These are phyloP conservation scores for Rhypophila decipiens DNA, from an alignment of 495 filamentous ascomycete species.

Conservation along the genomic window DNA sequence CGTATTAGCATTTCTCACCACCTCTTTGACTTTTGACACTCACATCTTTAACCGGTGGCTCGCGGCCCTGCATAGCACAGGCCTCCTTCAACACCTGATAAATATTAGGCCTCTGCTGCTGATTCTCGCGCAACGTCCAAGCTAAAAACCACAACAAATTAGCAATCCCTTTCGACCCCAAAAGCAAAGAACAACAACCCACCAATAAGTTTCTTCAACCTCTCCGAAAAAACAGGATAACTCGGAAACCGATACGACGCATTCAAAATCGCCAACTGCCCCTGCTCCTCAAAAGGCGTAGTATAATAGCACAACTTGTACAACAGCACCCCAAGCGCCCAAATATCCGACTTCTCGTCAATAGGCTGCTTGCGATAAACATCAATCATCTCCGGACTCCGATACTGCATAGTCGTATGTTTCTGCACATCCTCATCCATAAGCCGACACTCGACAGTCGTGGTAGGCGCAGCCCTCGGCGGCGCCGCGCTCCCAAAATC, in stretches of 20 bases:
- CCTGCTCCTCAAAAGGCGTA: constrained; percentile 95
- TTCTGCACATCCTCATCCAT: constrained; percentile 97
- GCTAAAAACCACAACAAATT: constrained; percentile 45
- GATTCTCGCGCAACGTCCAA: constrained; percentile 84
- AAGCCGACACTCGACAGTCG: constrained; percentile 75
- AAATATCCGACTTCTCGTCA: constrained; percentile 98
- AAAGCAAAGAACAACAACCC: no score
- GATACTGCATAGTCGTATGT: constrained; percentile 94
- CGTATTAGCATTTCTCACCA: constrained; percentile 18
- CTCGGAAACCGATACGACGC: constrained; percentile 88
- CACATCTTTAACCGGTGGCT: constrained; percentile 89
- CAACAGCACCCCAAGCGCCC: constrained; percentile 89
- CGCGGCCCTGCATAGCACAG: constrained; percentile 80
- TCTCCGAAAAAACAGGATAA: constrained; percentile 84
- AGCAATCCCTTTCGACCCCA: neutral
- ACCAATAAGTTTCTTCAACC: constrained; percentile 88
- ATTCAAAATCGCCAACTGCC: constrained; percentile 96
- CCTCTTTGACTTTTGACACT: constrained; percentile 30
- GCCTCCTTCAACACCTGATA: constrained; percentile 84
- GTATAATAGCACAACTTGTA: constrained; percentile 99
- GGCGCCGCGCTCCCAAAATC: constrained; percentile 93
- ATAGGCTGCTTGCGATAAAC: constrained; percentile 95
- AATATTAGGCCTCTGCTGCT: constrained; percentile 79
- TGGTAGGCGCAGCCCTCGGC: constrained; percentile 76
- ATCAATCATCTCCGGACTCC: constrained; percentile 98